phyloP scores from a whole-genome alignment of 2,329 filamentous ascomycete genomes.

The Tetracladium maxilliforme region DNA sequence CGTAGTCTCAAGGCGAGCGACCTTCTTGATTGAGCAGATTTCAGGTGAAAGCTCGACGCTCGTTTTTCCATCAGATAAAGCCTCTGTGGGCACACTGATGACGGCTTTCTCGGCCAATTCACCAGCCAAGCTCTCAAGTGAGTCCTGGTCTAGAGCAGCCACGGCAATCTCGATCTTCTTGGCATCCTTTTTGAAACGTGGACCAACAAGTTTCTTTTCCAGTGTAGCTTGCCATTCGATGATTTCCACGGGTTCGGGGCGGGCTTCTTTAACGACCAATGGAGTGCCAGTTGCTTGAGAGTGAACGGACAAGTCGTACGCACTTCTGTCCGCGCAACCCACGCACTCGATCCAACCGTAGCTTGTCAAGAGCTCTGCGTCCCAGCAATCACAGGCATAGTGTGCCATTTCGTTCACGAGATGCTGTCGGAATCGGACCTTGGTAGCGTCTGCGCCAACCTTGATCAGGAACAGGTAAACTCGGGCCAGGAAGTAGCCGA shows the following conservation, averaged over 20 bases:
- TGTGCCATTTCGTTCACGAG: slow-evolving; percentile 61
- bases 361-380: slow-evolving; percentile 50
- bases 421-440: slow-evolving; percentile 56
- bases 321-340: slow-evolving; percentile 52
- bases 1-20: slow-evolving; percentile 42
- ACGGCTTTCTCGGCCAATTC: slow-evolving; percentile 44
- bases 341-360: slow-evolving; percentile 61
- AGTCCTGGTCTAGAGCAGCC: slow-evolving; percentile 41
- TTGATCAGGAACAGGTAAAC: slow-evolving; percentile 49
- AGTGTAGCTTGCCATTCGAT: slow-evolving; percentile 49
- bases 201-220: slow-evolving; percentile 55
- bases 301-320: slow-evolving; percentile 52
- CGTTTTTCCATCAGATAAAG: slow-evolving; percentile 40
- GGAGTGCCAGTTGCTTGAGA: slow-evolving; percentile 48
- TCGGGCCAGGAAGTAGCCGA: slow-evolving; percentile 54
- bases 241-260: slow-evolving; percentile 42
- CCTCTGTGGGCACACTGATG: slow-evolving; percentile 41
- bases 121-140: slow-evolving; percentile 45
- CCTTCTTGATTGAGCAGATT: slow-evolving; percentile 47
- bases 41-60: slow-evolving; percentile 21
- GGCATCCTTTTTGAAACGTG: slow-evolving; percentile 52
- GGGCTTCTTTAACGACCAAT: slow-evolving; percentile 43
- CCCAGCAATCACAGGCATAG: slow-evolving; percentile 59
- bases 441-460: slow-evolving; percentile 43
- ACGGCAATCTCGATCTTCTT: slow-evolving; percentile 49